Evolutionary conservation across 208 protist genomes (phyloP), one percentile per base, ranked within the genome.

Genomic region (Crithidia sp.): DNA sequence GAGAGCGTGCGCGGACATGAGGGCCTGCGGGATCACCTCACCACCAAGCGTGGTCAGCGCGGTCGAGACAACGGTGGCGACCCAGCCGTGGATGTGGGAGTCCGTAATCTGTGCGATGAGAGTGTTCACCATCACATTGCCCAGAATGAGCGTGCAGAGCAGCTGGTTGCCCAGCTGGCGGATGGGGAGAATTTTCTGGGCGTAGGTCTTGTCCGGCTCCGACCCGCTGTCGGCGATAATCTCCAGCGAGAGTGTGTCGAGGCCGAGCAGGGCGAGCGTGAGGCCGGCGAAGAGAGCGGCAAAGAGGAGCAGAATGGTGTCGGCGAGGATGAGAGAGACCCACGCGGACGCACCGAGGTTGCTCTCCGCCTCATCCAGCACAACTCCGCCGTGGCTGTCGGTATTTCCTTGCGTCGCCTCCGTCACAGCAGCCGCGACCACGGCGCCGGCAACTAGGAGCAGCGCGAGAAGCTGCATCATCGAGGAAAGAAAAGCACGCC

Each of bases 111-210:
- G 89, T 10, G 96, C 95, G 71, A 99, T 96, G 37, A 98, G 87
- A 40, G 94, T 92, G 85, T 99, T 99, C 41, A 98, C 97, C 75
- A 97, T 94, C 7, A 99, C 97, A 77, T 99, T 99, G 75, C 98
- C 97, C 16, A 99, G 68, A 69, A 99, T 96, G 40, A 99, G 77
- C 2, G 98, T 99, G 86, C 97, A 99, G 9, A 99, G 81, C 19
- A 99, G 84, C 55, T 98, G 91, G 78, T 99, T 99, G 61, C 97
- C 98, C 4, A 97, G 84, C 73, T 98, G 86, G 28, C 97, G 93
- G n/a, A 99, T 84, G 28, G 97, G 98, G 12, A 96, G 77, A 74
- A 99, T 98, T 75, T 92, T 95, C 41, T 81, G 63, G 9, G 97
- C 97, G 74, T 97, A 98, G 50, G 87, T 90, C 78, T 91, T 95